Evolutionary conservation across 2,329 filamentous ascomycete species (phyloP).

Genomic region (Neonectria faginata): DNA sequence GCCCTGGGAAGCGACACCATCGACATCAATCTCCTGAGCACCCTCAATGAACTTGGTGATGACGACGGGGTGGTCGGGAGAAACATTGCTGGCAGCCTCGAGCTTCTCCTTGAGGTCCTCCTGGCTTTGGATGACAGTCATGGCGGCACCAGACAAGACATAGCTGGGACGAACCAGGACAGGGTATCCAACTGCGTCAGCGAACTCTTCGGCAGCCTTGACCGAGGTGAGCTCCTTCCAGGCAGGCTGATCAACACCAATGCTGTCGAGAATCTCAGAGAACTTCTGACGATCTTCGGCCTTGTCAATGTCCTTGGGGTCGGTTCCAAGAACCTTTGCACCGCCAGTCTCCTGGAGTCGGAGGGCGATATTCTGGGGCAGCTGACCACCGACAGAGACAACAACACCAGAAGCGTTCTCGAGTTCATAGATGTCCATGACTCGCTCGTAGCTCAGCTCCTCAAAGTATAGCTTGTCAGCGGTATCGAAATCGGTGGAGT

Average conservation of each 20-base stretch:
- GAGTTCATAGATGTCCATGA: slow-evolving; percentile 99
- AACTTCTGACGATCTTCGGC: slow-evolving; percentile 99
- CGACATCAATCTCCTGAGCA: slow-evolving; percentile 95
- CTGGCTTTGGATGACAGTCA: slow-evolving; percentile 93
- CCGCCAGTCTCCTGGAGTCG: slow-evolving; percentile 91
- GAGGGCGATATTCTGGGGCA: slow-evolving; percentile 97
- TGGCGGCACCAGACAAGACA: slow-evolving; percentile 96
- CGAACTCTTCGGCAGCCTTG: slow-evolving; percentile 87
- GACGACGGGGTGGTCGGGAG: slow-evolving; percentile 96
- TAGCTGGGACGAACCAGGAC: slow-evolving; percentile 96
- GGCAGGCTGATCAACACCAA: slow-evolving; percentile 94
- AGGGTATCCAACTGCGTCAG: slow-evolving; percentile 86
- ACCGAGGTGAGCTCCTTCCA: slow-evolving; percentile 98
- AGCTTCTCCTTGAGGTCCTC: slow-evolving; percentile 96
- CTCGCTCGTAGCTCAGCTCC: slow-evolving; percentile 94
- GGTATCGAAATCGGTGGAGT: slow-evolving; percentile 85
- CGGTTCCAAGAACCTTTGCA: slow-evolving; percentile 90
- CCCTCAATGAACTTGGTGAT: slow-evolving; percentile 99
- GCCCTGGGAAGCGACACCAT: slow-evolving; percentile 88
- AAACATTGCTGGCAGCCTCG: slow-evolving; percentile 87
- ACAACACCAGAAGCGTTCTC: slow-evolving; percentile 88
- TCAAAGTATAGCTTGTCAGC: slow-evolving; percentile 97
- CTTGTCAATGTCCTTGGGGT: slow-evolving; percentile 95
- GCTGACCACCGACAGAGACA: slow-evolving; percentile 94
- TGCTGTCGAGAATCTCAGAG: slow-evolving; percentile 95